A percentile compares a stretch with the other conserved stretches of the same genome.
phyloP scores from a whole-genome alignment of 192 early-diverging fungal species.

The Piromyces finnis region DNA sequence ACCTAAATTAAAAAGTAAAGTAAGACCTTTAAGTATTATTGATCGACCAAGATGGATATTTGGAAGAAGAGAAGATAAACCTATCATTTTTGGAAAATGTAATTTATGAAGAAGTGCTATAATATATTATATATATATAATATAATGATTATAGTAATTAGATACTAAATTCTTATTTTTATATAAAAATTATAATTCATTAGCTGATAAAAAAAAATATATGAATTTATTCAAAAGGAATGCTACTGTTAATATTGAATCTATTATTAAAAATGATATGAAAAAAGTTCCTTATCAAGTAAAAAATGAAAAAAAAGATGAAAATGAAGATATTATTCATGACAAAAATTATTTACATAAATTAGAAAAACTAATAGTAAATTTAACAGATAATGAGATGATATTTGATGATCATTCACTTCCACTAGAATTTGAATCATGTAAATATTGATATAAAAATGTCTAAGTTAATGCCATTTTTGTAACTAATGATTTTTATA shows the following conservation, averaged over 20 bases:
- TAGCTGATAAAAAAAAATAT: neutral
- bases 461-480: no score
- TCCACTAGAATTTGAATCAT: neutral
- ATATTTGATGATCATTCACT: neutral
- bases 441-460: no score
- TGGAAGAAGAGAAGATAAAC: neutral
- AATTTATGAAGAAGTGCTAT: no score
- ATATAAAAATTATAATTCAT: no score
- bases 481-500: no score
- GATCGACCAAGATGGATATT: neutral
- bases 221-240: neutral
- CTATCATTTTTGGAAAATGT: neutral
- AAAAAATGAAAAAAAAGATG: neutral
- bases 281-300: neutral
- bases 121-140: no score
- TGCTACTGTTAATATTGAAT: neutral
- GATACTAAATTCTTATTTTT: no score
- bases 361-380: neutral
- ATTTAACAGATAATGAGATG: neutral
- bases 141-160: no score
- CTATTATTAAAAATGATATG: neutral
- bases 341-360: neutral
- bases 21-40: neutral
- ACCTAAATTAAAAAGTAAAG: neutral
- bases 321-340: neutral